Conservation (phyloP, 2,329 filamentous ascomycete genomes). For the Venturia effusa region DNA sequence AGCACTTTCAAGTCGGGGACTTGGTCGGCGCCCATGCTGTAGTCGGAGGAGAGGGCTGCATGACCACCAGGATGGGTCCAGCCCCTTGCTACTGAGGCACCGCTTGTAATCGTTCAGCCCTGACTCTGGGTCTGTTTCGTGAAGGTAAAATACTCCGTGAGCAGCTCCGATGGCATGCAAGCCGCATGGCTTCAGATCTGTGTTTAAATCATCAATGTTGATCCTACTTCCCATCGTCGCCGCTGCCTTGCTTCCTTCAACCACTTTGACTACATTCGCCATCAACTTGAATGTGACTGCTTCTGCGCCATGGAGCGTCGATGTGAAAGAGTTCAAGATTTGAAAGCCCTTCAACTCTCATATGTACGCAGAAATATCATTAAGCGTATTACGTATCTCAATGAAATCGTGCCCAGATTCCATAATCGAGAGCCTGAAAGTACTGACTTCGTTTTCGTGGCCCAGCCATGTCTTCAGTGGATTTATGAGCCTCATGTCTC, state of each 20-base stretch:
- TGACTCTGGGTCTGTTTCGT: too few relatives aligned
- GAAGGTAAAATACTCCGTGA: constrained; percentile 3
- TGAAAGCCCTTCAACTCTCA: constrained; percentile 6
- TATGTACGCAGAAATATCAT: neutral
- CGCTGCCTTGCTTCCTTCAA: constrained; percentile 2
- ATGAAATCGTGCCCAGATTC: constrained; percentile 7
- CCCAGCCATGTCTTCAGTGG: neutral
- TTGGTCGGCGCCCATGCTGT: constrained; percentile 19
- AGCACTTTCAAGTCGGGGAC: constrained; percentile 30
- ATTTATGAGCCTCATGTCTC: neutral
- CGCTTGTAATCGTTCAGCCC: neutral
- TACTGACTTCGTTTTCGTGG: neutral
- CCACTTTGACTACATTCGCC: neutral
- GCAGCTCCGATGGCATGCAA: constrained; percentile 9
- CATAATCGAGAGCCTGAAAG: constrained; percentile 1
- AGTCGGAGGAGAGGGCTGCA: neutral
- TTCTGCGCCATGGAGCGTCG: neutral
- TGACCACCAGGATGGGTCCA: constrained; percentile 8
- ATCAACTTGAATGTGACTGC: neutral
- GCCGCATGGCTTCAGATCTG: neutral
- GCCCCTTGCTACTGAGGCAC: constrained; percentile 21
- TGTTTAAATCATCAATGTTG: constrained; percentile 8
- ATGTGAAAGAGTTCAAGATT: neutral
- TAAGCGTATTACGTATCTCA: constrained; percentile 1
- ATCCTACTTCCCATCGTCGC: constrained; percentile 10